A percentile compares a stretch with the other conserved stretches of the same genome.
Conservation (phyloP, 2,329 filamentous ascomycete genomes). For the Metarhizium guizhouense region DNA sequence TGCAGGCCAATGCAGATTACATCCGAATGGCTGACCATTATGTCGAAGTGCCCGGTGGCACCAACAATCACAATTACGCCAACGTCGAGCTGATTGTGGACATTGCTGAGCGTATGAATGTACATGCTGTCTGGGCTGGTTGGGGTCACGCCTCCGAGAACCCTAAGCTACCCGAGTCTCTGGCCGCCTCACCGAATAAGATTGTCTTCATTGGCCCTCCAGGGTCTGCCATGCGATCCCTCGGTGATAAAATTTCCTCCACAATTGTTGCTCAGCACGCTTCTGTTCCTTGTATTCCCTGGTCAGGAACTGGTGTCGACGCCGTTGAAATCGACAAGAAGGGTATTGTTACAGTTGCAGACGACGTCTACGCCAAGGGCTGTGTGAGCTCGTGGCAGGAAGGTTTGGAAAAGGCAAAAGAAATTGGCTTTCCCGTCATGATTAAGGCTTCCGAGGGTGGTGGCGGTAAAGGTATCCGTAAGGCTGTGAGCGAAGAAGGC, state of each 20-base stretch:
- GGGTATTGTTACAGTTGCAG: conserved; percentile 86
- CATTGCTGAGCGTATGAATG: conserved; percentile 95
- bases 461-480: conserved; percentile 98
- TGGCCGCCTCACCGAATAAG: conserved; percentile 94
- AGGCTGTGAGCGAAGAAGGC: conserved; percentile 75
- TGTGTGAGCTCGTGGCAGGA: conserved; percentile 87
- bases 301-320: conserved; percentile 90
- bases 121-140: conserved; percentile 97
- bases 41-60: conserved; percentile 95
- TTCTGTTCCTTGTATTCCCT: conserved; percentile 94
- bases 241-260: conserved; percentile 99
- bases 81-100: conserved; percentile 99
- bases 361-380: conserved; percentile 78
- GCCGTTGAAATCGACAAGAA: conserved; percentile 68
- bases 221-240: conserved; percentile 95
- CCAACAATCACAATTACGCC: conserved; percentile 99
- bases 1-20: conserved; percentile 96
- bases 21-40: conserved; percentile 99
- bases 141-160: conserved; percentile 99
- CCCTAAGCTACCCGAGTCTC: conserved; percentile 89
- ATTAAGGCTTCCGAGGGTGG: conserved; percentile 99
- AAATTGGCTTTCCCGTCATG: conserved; percentile 99
- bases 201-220: conserved; percentile 99
- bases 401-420: conserved; percentile 73
- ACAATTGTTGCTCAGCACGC: conserved; percentile 99